These are phyloP conservation scores for Abrus pulchellus DNA, from an alignment of 306 rosid species.

Conservation along the genomic window DNA sequence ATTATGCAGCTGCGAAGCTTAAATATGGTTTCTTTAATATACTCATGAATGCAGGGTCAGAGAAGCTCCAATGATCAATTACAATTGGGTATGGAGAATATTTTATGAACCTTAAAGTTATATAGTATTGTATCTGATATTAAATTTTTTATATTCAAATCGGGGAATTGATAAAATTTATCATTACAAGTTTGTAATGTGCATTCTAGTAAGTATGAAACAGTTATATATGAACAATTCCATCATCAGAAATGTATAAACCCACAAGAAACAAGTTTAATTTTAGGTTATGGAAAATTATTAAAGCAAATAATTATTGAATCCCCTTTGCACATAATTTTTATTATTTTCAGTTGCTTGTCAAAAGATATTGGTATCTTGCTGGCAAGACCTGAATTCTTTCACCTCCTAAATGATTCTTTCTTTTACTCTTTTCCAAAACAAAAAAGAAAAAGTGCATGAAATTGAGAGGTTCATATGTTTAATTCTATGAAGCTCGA, in stretches of 20 bases:
- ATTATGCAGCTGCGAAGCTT: background rate
- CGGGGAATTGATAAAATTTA: too few species aligned
- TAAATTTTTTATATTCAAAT: too few species aligned
- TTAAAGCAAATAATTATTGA: slow-evolving; percentile 15
- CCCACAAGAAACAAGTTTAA: background rate
- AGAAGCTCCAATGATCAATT: background rate
- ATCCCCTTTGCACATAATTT: slow-evolving; percentile 4
- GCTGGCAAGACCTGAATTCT: slow-evolving; percentile 38
- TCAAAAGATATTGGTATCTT: slow-evolving; percentile 53
- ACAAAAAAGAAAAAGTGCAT: slow-evolving; percentile 11
- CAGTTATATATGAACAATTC: background rate
- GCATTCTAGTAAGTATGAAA: background rate
- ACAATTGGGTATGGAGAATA: background rate
- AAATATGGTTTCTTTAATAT: background rate
- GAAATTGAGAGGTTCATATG: slow-evolving; percentile 6
- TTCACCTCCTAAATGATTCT: slow-evolving; percentile 44
- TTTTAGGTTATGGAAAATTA: background rate
- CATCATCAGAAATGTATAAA: background rate
- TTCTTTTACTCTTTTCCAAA: slow-evolving; percentile 33
- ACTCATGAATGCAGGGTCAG: background rate
- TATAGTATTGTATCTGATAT: too few species aligned
- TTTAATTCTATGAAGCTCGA: slow-evolving; percentile 36
- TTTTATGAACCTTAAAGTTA: too few species aligned
- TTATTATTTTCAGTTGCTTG: slow-evolving; percentile 51
- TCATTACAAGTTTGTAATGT: background rate